Base-by-base conservation (phyloP, 78 protist species). In the Chrysochromulina tobinii region DNA sequence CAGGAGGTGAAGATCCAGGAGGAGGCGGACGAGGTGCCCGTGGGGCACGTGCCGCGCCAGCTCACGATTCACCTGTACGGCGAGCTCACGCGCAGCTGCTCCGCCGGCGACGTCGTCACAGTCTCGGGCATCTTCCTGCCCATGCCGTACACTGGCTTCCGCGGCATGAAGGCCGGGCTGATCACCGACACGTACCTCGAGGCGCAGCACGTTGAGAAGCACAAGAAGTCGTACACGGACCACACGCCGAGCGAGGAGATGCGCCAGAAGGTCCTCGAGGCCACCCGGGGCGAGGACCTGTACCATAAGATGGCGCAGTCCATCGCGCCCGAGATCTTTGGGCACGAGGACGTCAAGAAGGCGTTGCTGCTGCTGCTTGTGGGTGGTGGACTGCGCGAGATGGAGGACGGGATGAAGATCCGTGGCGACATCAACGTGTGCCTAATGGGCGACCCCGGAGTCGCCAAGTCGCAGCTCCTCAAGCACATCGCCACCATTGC, bases 381-480 rank as follows among this genome's bases (percentile, higher is more conserved):
- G 27, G 99, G 99, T 55, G 99, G 98, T 21, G 87, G 48, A 5
- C 54, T 91, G 5, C 90, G 96, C 27, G 14, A 51, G 77, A 61
- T 97, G 95, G 21, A 48, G 12, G 99, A 99, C 85, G 99, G 99
- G 55, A 97, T 99, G 97, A n/a, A 38, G 27, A 98, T 99, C 57
- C 88, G 99, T 15, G 99, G 99, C 55, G 99, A 99, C 94, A 75
- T 99, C 83, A 97, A 99, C 92, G 61, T 99, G 2, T 98, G 97
- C 90, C 81, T 99, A 58, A 96, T 99, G 97, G 99, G 99, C 6
- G 99, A 99, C 91, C 99, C 99, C 3, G 99, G 99, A n/a, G 99
- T 99, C 4, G 99, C 99, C 87, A 99, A 99, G 95, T 94, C 98
- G 55, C 99, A 99, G 94, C 84, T 99, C 55, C 96, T 99, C 57